Evolutionary conservation across 371 early-diverging fungal species (phyloP), one percentile per base, ranked within the genome.

Genomic region (Mucor piriformis): DNA sequence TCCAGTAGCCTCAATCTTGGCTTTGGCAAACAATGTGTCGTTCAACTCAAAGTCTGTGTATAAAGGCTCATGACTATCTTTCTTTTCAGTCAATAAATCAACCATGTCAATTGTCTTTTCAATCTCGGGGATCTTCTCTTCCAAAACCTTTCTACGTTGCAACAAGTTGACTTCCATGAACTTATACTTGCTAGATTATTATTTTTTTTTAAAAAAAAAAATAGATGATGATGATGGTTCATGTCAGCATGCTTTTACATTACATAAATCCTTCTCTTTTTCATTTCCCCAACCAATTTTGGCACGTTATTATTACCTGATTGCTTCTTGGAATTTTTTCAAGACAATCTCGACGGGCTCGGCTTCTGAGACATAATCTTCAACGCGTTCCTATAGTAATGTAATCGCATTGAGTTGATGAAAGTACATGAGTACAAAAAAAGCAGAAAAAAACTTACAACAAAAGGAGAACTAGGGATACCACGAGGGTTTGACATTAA

Each of bases 81-180:
- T 79, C 50, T 72, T 87, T 77, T 55, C 87, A 29, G 70, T 72
- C 57, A 98, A 74, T 54, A 87, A 92, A 44, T 89, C 77, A 29
- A 96, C 94, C 83, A 91, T 89, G 37, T 88, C 89, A 56, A 95
- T 78, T 0, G 95, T 93, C 79, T 95, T 95, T 76, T 90, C 87
- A 63, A 98, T 93, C 70, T 98, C 97, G n/a, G 97, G 98, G 21
- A 96, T 89, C 83, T 96, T 98, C 47, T 85, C 81, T 63, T 94
- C 92, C 21, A 98, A 81, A 34, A 87, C 84, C 50, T 84, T 81
- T 67, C 91, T 88, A 62, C 93, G 90, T 63, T 92, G 92, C 27
- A 91, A 71, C 69, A 91, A 82, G 66, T 91, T 93, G 66, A 83
- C 74, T 73, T 98, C 96, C 98, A 98, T 98, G 73, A 92, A 95